phyloP scores from a whole-genome alignment of 805 yeast genomes.

The Nakazawaea molendinolei region DNA sequence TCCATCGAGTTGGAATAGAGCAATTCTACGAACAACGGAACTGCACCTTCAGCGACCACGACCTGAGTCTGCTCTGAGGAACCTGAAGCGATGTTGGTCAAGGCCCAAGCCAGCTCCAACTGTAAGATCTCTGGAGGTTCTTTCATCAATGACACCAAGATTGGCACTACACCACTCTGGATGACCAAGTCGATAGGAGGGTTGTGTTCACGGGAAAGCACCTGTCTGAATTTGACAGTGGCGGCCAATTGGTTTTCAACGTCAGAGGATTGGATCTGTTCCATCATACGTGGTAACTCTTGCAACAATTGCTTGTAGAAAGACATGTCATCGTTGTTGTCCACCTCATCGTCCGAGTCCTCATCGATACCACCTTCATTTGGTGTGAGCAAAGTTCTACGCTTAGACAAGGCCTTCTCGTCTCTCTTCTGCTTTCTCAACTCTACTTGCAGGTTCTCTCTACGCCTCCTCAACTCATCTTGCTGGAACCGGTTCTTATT shows the following conservation, averaged over 20 bases:
- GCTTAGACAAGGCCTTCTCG: slow-evolving; percentile 77
- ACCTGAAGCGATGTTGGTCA: slow-evolving; percentile 96
- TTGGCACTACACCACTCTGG: slow-evolving; percentile 89
- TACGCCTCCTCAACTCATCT: slow-evolving; percentile 95
- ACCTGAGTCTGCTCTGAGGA: slow-evolving; percentile 80
- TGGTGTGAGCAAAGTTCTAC: slow-evolving; percentile 63
- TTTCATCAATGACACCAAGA: slow-evolving; percentile 78
- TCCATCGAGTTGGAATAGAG: slow-evolving; percentile 77
- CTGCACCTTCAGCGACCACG: slow-evolving; percentile 91
- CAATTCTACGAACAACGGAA: slow-evolving; percentile 81
- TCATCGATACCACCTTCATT: slow-evolving; percentile 30
- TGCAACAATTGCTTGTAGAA: slow-evolving; percentile 45
- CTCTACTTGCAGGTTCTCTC: slow-evolving; percentile 96
- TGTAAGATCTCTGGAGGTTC: slow-evolving; percentile 82
- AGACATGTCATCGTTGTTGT: slow-evolving; percentile 35
- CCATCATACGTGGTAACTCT: slow-evolving; percentile 83
- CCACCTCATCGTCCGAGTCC: slow-evolving; percentile 45
- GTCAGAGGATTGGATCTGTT: slow-evolving; percentile 66
- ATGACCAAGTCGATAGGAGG: slow-evolving; percentile 96
- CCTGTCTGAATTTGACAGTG: slow-evolving; percentile 88
- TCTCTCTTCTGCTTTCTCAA: slow-evolving; percentile 95
- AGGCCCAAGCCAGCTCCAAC: slow-evolving; percentile 99
- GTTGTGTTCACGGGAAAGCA: slow-evolving; percentile 85
- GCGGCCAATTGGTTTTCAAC: slow-evolving; percentile 80
- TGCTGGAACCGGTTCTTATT: slow-evolving; percentile 90